Evolutionary conservation across 495 filamentous ascomycete species (phyloP), one percentile per base, ranked within the genome.

Genomic region (Trichoderma asperelloides): DNA sequence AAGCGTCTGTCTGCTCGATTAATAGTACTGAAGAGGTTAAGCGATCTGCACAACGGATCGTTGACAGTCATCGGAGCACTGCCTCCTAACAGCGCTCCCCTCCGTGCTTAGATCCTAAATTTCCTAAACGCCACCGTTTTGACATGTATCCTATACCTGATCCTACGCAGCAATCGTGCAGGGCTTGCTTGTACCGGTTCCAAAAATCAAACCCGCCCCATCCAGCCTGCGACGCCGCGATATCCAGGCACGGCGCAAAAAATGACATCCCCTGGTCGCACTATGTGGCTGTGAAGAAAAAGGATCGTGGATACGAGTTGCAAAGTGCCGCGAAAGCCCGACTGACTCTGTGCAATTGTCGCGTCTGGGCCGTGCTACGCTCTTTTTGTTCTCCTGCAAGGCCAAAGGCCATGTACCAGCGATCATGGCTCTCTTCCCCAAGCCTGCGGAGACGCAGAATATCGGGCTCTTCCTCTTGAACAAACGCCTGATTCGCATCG

Each of bases 401-500:
- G 25, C 25, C 25, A 18, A 60, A 60, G 55, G 55, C 55, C 55
- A 60, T 60, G 55, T 60, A 30, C 23, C 16, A 25, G 16, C 55
- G n/a, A 25, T 18, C 23, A 60, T 60, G 55, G 55, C 55, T 8
- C 55, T 60, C 55, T 60, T 60, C 55, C 55, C 55, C 55, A 60
- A 60, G 55, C 55, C 55, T 30, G 55, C 55, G 55, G 55, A 60
- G 25, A 60, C 8, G 27, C 55, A 60, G 25, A 23, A 60, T 16
- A 3, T 60, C 55, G 55, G 55, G 55, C 55, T 60, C 23, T 60
- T 60, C 55, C 55, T 66, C 65, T 21, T 51, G 39, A 57, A 66
- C 49, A 57, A 30, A 8, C 12, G n/a, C 41, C 57, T 67, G 25
- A 41, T 18, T 12, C 65, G 49, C 57, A 66, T 66, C 64, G 27